Evolutionary conservation across 139 green algal species (phyloP), one percentile per base, ranked within the genome.

Genomic region (Chlorella sp.): DNA sequence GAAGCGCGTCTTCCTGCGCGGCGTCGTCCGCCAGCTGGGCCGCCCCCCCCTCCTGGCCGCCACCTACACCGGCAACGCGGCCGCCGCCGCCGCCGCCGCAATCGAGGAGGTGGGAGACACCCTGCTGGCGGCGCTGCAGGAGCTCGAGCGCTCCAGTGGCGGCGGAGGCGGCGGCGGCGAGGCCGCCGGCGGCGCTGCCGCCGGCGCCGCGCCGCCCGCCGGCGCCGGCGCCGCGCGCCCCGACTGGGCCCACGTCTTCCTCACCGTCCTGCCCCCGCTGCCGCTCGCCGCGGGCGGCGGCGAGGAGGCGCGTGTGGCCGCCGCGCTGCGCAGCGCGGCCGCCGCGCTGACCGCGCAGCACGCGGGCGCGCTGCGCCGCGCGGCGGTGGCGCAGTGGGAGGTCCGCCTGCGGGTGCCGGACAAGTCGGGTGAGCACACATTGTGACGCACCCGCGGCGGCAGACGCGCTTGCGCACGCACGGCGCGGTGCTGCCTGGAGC

Each of bases 231-330:
- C 71, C 73, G 35, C 33, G n/a, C 42, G 41, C 21, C 69, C 85
- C 33, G 93, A 98, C 84, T 98, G 94, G 94, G 84, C 89, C 40
- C 93, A 97, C 77, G 75, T 98, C 53, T 97, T 91, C 85, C 70
- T 94, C 15, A 74, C 78, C 11, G 85, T 93, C 9, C 87, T 93
- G 60, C 80, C 86, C 2, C 61, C 79, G 12, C 82, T 94, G 77
- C 79, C 85, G 1, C 79, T 91, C 36, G 41, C 51, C 62, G 36
- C 63, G 15, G 33, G 48, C 7, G 53, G 76, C 50, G 62, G 46
- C 21, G 84, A 90, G 27, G 88, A 94, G 77, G 58, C 43, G 2
- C 65, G 74, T 14, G 83, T 96, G 42, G 86, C 89, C 19, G 64
- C 77, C 27, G 92, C 91, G 4, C 78, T 97, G 71, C 76, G 85